These are phyloP conservation scores for Chlamydomonas schloesseri DNA, from an alignment of 139 green algal species.

Conservation along the genomic window DNA sequence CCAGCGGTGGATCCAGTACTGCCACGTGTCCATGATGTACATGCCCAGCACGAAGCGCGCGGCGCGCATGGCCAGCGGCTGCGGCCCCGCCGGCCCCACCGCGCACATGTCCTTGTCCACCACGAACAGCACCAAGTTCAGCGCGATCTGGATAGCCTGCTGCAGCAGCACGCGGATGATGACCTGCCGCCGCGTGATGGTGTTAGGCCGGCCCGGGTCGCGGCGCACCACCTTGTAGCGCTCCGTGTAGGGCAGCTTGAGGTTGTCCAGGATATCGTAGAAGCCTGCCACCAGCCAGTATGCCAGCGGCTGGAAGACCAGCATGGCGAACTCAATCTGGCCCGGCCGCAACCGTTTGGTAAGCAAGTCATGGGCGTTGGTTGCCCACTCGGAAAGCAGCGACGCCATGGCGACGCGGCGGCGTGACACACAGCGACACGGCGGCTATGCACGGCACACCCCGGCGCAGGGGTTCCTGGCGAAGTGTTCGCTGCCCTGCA, in stretches of 20 bases:
- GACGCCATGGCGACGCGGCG: no score
- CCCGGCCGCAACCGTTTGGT: not conserved
- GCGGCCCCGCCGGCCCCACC: not conserved
- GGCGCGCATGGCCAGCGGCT: not conserved
- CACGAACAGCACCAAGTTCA: slow-evolving; percentile 51
- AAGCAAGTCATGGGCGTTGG: not conserved
- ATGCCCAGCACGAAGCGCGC: slow-evolving; percentile 63
- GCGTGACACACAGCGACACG: no score
- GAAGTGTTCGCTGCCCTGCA: no score
- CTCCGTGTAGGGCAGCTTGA: slow-evolving; percentile 47
- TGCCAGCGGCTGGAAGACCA: slow-evolving; percentile 52
- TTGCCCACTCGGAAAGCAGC: no score
- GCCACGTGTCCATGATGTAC: slow-evolving; percentile 80
- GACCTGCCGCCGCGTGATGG: slow-evolving; percentile 52
- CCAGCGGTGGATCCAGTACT: slow-evolving; percentile 81
- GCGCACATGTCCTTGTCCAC: slow-evolving; percentile 56
- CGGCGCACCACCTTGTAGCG: slow-evolving; percentile 35
- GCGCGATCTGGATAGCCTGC: slow-evolving; percentile 64
- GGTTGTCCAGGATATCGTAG: slow-evolving; percentile 68
- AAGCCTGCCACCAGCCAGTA: slow-evolving; percentile 72
- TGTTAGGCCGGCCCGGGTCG: slow-evolving; percentile 36
- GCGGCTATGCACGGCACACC: no score
- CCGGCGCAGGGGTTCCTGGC: no score
- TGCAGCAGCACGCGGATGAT: slow-evolving; percentile 75
- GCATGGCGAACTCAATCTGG: slow-evolving; percentile 53